Evolutionary conservation across 257 asterid species (phyloP), one percentile per base, ranked within the genome.

Genomic region (Plantago major): DNA sequence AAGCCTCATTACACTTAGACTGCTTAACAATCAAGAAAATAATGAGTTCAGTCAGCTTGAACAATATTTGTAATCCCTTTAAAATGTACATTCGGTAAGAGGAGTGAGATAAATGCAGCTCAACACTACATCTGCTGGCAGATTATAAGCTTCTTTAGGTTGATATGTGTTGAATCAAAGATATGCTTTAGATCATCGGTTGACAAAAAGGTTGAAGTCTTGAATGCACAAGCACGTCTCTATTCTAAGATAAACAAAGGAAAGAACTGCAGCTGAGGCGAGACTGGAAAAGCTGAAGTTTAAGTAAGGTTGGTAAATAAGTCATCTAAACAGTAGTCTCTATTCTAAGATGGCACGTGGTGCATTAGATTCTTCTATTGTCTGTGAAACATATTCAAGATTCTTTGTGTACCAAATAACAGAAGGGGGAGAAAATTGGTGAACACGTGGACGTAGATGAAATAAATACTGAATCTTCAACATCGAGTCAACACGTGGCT

Each of bases 101-200:
- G 28, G 33, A 52, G 15, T 14, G 13, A 14, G 38, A 19, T n/a
- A 52, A 9, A 19, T 18, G 57, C 37, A 22, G 37, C 17, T 19
- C 38, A 52, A 52, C 9, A 52, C 10, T 10, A 16, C 40, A 33
- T 16, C 15, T 13, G 11, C 15, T 9, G 0, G 22, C 28, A 9
- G 11, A 1, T 50, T 17, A 50, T 16, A 22, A 22, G 55, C 55
- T 18, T 50, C 55, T 50, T 17, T 50, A 50, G 55, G 22, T 11
- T 52, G 37, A 52, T 7, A 52, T 30, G 40, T 52, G 57, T 52
- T 52, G 37, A 51, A 49, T 49, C 55, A 15, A 49, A 49, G 9
- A 49, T 6, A 12, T 15, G 15, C 55, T 49, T 49, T 17, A 16
- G 15, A 11, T 6, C 55, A 17, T 17, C 12, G 15, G 22, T 49